Percentiles rank a stretch among this genome's conserved stretches.
phyloP scores from a whole-genome alignment of 2,329 filamentous ascomycete species.

The Fusarium chuoi region DNA sequence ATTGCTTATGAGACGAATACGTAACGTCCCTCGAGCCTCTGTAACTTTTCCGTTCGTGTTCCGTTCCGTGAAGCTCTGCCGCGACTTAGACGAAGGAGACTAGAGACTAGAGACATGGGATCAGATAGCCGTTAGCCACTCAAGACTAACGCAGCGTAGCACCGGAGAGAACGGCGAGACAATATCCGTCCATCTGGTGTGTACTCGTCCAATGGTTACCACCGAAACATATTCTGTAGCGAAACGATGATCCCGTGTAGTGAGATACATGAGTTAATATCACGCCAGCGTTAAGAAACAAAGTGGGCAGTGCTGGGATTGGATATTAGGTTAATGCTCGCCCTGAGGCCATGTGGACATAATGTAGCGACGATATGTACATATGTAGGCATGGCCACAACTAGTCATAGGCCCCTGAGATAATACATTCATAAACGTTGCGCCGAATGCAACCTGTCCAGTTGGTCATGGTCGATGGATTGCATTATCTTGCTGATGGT shows the following conservation, averaged over 20 bases:
- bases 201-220: slow-evolving; percentile 2
- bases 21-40: slow-evolving; percentile 10
- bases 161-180: slow-evolving; percentile 17
- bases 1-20: slow-evolving; percentile 26
- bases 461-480: background rate
- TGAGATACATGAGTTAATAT: background rate
- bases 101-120: background rate
- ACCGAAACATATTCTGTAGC: slow-evolving; percentile 6
- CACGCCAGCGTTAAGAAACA: slow-evolving; percentile 13
- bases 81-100: background rate
- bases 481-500: slow-evolving; percentile 19
- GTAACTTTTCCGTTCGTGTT: background rate
- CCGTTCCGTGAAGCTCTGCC: background rate
- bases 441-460: slow-evolving; percentile 15
- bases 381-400: background rate
- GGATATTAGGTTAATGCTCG: slow-evolving; percentile 1
- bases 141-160: slow-evolving; percentile 16
- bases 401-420: slow-evolving; percentile 1
- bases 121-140: slow-evolving; percentile 22
- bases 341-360: background rate
- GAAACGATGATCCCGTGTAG: slow-evolving; percentile 13
- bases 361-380: background rate
- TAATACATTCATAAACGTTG: background rate
- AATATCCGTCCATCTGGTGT: slow-evolving; percentile 22
- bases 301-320: background rate